Conservation (phyloP, 768 basidiomycete species). For the Phaffia tasmanica region DNA sequence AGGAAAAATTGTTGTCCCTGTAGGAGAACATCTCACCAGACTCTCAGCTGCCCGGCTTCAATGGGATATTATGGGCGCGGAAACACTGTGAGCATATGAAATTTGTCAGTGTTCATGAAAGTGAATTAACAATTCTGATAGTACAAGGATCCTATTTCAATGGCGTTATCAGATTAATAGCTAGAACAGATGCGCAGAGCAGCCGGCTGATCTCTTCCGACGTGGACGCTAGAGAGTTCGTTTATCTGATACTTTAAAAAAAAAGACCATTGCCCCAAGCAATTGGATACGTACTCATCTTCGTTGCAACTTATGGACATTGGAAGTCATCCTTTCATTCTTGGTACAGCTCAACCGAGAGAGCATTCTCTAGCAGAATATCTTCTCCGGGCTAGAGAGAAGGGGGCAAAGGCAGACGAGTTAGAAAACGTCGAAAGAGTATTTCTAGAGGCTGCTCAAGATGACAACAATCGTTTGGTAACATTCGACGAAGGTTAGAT, state of each 20-base stretch:
- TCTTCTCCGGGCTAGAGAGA: conserved; percentile 53
- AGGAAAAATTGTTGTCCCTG: conserved; percentile 86
- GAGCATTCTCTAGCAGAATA: conserved; percentile 52
- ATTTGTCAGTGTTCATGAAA: conserved; percentile 43
- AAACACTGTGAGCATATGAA: conserved; percentile 2
- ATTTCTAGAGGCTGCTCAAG: conserved; percentile 21
- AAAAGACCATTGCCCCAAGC: too few relatives aligned
- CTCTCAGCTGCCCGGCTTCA: conserved; percentile 79
- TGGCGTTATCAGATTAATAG: conserved; percentile 47
- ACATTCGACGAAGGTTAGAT: conserved; percentile 18
- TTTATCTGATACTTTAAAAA: too few relatives aligned
- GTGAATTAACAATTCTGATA: not conserved
- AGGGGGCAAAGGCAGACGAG: conserved; percentile 43
- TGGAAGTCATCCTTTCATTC: conserved; percentile 45
- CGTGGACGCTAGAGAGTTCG: conserved; percentile 59
- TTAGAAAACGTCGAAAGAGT: conserved; percentile 27
- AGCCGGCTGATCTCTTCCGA: conserved; percentile 73
- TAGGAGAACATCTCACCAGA: conserved; percentile 72
- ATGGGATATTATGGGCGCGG: conserved; percentile 75
- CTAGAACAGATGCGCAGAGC: conserved; percentile 83
- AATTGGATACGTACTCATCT: too few relatives aligned
- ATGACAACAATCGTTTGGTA: conserved; percentile 22
- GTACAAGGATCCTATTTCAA: conserved; percentile 32
- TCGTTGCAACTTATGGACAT: too few relatives aligned
- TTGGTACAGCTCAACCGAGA: conserved; percentile 39